Evolutionary conservation across 306 rosid species (phyloP).

Genomic region (Amphicarpaea edgeworthii): DNA sequence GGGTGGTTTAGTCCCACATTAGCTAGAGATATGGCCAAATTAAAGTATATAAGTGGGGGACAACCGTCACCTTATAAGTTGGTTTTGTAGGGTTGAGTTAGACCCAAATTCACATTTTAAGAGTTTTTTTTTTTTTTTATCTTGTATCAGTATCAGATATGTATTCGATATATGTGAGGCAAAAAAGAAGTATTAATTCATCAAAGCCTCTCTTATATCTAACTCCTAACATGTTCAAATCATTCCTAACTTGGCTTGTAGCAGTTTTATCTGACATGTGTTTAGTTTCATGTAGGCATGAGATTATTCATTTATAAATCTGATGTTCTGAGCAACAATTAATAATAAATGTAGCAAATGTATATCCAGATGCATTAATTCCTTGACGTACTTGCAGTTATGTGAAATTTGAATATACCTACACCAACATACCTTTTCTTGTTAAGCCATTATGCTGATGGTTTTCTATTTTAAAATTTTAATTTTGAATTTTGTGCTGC

Average conservation of each 20-base stretch:
- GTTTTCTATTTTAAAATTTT: conserved; percentile 34
- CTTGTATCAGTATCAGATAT: too few species aligned
- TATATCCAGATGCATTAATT: conserved; percentile 25
- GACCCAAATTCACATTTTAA: too few species aligned
- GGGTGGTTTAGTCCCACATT: too few species aligned
- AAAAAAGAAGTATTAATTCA: not conserved
- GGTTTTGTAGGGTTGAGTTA: too few species aligned
- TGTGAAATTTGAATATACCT: conserved; percentile 14
- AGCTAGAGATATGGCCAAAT: too few species aligned
- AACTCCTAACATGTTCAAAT: not conserved
- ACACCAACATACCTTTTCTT: not conserved
- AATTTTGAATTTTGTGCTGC: conserved; percentile 32
- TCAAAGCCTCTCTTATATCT: not conserved
- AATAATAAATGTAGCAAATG: not conserved
- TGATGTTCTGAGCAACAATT: conserved; percentile 26
- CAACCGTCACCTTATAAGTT: too few species aligned
- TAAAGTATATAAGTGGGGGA: too few species aligned
- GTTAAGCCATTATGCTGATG: conserved; percentile 14
- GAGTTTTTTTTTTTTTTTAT: too few species aligned
- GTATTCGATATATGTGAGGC: not conserved
- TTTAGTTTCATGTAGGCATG: conserved; percentile 3
- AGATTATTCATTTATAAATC: not conserved
- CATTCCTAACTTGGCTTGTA: not conserved
- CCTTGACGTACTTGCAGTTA: not conserved
- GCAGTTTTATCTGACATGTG: conserved; percentile 1